phyloP scores from a whole-genome alignment of 768 basidiomycete species.

The Naganishia antarctica region DNA sequence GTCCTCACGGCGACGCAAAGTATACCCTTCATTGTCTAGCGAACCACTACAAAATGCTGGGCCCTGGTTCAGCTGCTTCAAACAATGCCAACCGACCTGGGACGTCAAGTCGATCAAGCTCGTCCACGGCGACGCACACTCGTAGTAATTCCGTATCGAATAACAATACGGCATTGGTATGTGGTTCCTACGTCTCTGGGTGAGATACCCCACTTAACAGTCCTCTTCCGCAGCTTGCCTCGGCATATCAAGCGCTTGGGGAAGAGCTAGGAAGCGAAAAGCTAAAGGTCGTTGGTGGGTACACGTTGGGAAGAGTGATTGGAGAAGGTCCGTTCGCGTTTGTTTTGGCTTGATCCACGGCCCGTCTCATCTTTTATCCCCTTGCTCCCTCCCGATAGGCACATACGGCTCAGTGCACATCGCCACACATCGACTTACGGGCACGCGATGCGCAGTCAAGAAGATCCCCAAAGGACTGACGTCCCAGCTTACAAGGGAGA shows the following conservation, averaged over 20 bases:
- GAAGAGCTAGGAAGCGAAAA: conserved; percentile 89
- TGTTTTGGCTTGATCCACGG: neutral
- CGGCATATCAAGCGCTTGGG: conserved; percentile 93
- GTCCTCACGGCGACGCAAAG: too few relatives aligned
- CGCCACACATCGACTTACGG: conserved; percentile 87
- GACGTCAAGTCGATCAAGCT: neutral
- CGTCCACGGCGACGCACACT: neutral
- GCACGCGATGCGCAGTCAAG: conserved; percentile 89
- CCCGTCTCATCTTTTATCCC: neutral
- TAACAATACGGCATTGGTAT: conserved; percentile 18
- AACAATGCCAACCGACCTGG: neutral
- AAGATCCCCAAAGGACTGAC: conserved; percentile 91
- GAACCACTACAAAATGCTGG: neutral
- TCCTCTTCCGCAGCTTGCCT: conserved; percentile 62
- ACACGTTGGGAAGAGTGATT: conserved; percentile 85
- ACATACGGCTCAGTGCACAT: conserved; percentile 93
- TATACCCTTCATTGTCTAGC: neutral
- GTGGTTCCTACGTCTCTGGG: too few relatives aligned
- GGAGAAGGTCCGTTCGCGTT: conserved; percentile 71
- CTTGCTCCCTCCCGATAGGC: conserved; percentile 54
- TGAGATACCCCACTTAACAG: too few relatives aligned
- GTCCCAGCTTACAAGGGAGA: conserved; percentile 86
- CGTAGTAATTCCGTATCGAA: conserved; percentile 18
- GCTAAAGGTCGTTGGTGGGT: conserved; percentile 87
- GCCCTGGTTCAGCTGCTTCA: neutral